Conservation (phyloP, 768 basidiomycete genomes). For the Holtermannia corniformis region DNA sequence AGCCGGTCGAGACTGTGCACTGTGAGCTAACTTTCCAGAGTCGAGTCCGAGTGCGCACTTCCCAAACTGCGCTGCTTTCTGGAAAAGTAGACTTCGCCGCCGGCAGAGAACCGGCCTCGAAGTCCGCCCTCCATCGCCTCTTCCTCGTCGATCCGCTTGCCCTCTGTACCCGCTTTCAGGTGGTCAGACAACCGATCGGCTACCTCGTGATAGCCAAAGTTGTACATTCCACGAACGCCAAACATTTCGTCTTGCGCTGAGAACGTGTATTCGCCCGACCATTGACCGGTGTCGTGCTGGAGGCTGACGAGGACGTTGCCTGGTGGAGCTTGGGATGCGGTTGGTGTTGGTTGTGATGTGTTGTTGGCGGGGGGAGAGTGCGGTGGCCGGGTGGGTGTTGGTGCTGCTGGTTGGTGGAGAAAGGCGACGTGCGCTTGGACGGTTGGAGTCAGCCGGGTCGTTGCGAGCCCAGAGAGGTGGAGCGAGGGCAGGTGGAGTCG, state of each 20-base stretch:
- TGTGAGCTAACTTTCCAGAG: no score
- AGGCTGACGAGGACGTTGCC: constrained; percentile 61
- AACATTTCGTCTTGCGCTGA: constrained; percentile 91
- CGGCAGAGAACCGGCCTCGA: constrained; percentile 79
- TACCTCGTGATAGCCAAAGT: constrained; percentile 64
- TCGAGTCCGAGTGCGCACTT: constrained; percentile 48
- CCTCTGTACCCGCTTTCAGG: constrained; percentile 9
- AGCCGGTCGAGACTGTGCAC: constrained; percentile 70
- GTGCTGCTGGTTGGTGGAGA: constrained; percentile 45
- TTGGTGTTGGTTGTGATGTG: constrained; percentile 40
- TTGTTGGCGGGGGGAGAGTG: constrained; percentile 27
- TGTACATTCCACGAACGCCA: constrained; percentile 77
- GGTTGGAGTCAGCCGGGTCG: constrained; percentile 66
- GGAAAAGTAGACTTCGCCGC: constrained; percentile 88
- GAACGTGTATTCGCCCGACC: constrained; percentile 89
- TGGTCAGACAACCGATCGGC: constrained; percentile 6
- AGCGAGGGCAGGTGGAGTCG: constrained; percentile 82
- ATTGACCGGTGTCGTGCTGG: constrained; percentile 85
- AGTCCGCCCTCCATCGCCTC: constrained; percentile 85
- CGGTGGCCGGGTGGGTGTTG: constrained; percentile 14
- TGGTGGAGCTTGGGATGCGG: constrained; percentile 41
- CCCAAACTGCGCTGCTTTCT: constrained; percentile 88
- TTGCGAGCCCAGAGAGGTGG: constrained; percentile 79
- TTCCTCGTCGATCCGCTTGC: constrained; percentile 87
- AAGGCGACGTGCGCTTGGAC: constrained; percentile 68